Percentiles rank a stretch among this genome's conserved stretches.
phyloP scores from a whole-genome alignment of 2,329 filamentous ascomycete genomes.

The Cladorrhinum sp. region DNA sequence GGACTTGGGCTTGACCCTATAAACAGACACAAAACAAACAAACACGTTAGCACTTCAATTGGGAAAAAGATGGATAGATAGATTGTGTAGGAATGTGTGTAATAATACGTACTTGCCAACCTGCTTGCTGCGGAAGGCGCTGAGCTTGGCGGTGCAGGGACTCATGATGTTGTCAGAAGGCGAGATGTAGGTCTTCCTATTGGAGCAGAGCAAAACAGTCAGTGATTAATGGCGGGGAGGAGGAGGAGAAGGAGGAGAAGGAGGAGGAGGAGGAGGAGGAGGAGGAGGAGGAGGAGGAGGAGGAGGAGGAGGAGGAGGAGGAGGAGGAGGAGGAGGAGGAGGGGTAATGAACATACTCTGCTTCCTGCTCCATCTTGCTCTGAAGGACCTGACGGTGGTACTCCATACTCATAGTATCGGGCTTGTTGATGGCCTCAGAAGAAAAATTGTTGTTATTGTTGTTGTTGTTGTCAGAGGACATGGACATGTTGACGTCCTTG shows the following conservation, averaged over 20 bases:
- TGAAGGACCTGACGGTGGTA: slow-evolving; percentile 74
- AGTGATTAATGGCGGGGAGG: neutral
- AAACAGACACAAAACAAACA: neutral
- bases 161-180: slow-evolving; percentile 89
- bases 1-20: slow-evolving; percentile 64
- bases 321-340: neutral
- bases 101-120: slow-evolving; percentile 65
- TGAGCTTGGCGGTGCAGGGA: slow-evolving; percentile 79
- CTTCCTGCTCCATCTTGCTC: slow-evolving; percentile 63
- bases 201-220: neutral
- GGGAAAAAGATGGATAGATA: neutral
- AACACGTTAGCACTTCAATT: neutral
- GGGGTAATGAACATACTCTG: slow-evolving; percentile 47
- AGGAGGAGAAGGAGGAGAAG: neutral
- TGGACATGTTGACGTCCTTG: slow-evolving; percentile 62
- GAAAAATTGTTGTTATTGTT: slow-evolving; percentile 49
- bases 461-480: slow-evolving; percentile 46
- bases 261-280: neutral
- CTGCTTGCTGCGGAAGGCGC: slow-evolving; percentile 75
- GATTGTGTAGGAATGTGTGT: neutral
- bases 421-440: slow-evolving; percentile 31
- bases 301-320: too few relatives aligned
- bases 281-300: neutral
- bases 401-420: slow-evolving; percentile 65
- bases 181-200: slow-evolving; percentile 60